Percentiles rank a stretch among this genome's conserved stretches.
These are phyloP conservation scores for Lactarius akahatsu DNA, from an alignment of 768 basidiomycete genomes.

Conservation along the genomic window DNA sequence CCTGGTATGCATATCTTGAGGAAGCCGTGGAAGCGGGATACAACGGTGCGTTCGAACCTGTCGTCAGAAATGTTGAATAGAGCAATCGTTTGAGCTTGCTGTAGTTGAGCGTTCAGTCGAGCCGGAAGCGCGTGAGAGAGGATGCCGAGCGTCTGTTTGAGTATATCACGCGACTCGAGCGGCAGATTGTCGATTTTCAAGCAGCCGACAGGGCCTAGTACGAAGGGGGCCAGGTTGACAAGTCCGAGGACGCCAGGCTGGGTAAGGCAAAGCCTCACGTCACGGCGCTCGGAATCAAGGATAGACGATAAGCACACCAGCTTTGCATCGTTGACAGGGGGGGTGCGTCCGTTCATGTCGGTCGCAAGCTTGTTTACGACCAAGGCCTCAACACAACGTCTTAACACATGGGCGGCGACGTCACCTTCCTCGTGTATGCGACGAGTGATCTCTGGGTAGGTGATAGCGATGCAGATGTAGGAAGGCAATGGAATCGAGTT, in stretches of 20 bases:
- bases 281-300: neutral
- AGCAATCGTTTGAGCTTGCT: neutral
- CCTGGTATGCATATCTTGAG: neutral
- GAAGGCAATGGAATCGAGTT: too few species aligned
- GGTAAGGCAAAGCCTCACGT: neutral
- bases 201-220: neutral
- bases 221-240: neutral
- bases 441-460: neutral
- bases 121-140: neutral
- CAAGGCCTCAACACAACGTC: neutral
- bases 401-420: neutral
- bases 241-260: neutral
- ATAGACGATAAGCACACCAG: too few species aligned
- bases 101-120: neutral
- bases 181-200: neutral
- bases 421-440: neutral
- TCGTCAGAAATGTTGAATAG: neutral
- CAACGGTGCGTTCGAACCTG: neutral
- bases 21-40: neutral
- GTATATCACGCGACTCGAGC: neutral
- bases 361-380: neutral
- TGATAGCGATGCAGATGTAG: neutral
- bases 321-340: too few species aligned
- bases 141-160: neutral
- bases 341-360: neutral